These are phyloP conservation scores for Hymenoscyphus salicellus DNA, from an alignment of 2,329 filamentous ascomycete species.

Conservation along the genomic window DNA sequence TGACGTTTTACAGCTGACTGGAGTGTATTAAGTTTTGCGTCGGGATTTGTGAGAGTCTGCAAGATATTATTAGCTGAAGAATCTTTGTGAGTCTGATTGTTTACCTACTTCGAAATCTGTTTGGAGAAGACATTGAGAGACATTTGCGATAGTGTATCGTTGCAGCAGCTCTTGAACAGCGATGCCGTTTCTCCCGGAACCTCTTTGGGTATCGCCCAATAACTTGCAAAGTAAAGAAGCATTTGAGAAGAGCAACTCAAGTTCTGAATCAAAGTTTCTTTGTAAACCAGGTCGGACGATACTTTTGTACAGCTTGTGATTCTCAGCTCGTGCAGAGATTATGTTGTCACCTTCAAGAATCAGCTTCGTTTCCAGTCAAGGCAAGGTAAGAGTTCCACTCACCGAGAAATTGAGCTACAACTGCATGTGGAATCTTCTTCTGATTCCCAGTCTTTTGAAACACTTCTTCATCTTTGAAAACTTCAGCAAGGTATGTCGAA, in stretches of 20 bases:
- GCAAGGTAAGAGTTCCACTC: background rate
- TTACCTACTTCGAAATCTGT: constrained; percentile 9
- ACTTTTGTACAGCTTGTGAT: constrained; percentile 8
- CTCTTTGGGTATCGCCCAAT: background rate
- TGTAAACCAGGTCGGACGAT: constrained; percentile 9
- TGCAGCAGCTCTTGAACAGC: constrained; percentile 8
- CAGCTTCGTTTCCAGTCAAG: background rate
- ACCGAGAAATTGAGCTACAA: constrained; percentile 9
- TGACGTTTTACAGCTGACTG: constrained; percentile 9
- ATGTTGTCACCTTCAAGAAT: constrained; percentile 9
- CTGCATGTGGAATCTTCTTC: constrained; percentile 12
- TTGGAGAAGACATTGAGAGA: constrained; percentile 10
- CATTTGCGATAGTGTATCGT: constrained; percentile 13
- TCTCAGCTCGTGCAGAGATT: constrained; percentile 4
- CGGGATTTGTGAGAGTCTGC: constrained; percentile 4
- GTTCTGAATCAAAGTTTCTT: constrained; percentile 8
- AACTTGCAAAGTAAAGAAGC: constrained; percentile 8
- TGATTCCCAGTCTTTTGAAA: constrained; percentile 13
- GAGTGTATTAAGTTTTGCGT: constrained; percentile 2
- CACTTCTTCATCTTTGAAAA: constrained; percentile 13
- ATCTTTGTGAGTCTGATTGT: background rate
- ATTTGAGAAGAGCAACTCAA: constrained; percentile 5
- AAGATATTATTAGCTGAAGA: background rate
- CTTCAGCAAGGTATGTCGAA: constrained; percentile 3
- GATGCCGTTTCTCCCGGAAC: constrained; percentile 5